Evolutionary conservation across 2,329 filamentous ascomycete species (phyloP).

Genomic region (Cladosporium colombiae): DNA sequence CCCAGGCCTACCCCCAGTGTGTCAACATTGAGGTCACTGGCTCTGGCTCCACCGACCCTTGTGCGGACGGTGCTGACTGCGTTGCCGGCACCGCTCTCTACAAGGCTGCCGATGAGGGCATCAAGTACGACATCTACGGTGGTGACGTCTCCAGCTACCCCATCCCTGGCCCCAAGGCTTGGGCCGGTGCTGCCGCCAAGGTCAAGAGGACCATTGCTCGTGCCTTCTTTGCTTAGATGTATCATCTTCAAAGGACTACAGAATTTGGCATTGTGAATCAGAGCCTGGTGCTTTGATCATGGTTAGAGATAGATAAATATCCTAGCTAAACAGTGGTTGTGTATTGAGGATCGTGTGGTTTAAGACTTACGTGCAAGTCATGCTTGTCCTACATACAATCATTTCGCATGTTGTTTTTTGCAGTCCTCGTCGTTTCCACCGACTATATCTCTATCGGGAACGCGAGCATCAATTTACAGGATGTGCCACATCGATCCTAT

Average conservation of each 20-base stretch:
- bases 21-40: conserved; percentile 63
- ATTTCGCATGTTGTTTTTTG: no score
- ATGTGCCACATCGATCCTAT: no score
- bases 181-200: conserved; percentile 17
- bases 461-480: no score
- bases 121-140: conserved; percentile 59
- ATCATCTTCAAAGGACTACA: background rate
- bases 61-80: conserved; percentile 18
- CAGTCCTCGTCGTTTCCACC: no score
- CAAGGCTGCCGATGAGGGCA: conserved; percentile 56
- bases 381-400: background rate
- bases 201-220: conserved; percentile 17
- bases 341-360: background rate
- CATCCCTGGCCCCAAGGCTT: conserved; percentile 51
- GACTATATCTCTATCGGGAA: no score
- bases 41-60: conserved; percentile 38
- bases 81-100: conserved; percentile 53
- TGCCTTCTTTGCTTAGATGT: conserved; percentile 16
- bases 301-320: background rate
- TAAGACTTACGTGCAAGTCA: background rate
- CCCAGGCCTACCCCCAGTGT: conserved; percentile 39
- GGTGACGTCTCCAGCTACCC: conserved; percentile 43
- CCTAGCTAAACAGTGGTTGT: background rate
- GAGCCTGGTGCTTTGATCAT: conserved; percentile 7
- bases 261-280: background rate